Evolutionary conservation across 441 rosid species (phyloP).

Genomic region (Pelargonium citronellum): DNA sequence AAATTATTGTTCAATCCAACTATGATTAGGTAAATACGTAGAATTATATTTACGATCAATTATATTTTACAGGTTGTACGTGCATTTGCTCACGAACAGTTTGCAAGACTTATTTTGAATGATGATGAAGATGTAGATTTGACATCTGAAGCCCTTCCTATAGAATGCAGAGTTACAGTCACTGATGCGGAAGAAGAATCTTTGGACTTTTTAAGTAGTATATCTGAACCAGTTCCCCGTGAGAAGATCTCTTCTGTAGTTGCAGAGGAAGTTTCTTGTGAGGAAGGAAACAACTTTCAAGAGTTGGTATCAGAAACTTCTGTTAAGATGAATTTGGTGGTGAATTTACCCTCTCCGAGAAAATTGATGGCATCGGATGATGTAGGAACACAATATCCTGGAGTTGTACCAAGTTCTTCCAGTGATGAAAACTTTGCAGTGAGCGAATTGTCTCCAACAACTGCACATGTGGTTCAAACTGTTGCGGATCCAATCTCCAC

Average conservation of each 20-base stretch:
- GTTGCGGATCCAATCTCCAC: constrained; percentile 61
- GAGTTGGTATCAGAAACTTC: constrained; percentile 31
- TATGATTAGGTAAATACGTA: background rate
- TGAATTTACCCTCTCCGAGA: constrained; percentile 29
- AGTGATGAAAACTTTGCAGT: constrained; percentile 35
- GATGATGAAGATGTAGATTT: constrained; percentile 59
- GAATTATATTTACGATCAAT: constrained; percentile 20
- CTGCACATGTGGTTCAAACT: constrained; percentile 45
- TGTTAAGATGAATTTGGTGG: constrained; percentile 37
- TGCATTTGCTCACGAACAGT: constrained; percentile 91
- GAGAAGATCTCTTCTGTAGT: constrained; percentile 29
- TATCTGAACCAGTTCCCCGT: constrained; percentile 32
- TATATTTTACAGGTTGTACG: constrained; percentile 63
- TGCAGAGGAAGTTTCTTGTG: constrained; percentile 30
- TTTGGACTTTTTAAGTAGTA: constrained; percentile 33
- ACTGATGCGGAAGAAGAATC: constrained; percentile 53
- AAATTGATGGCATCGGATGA: constrained; percentile 25
- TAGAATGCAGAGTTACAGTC: constrained; percentile 50
- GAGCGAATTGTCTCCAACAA: constrained; percentile 32
- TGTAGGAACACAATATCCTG: constrained; percentile 25
- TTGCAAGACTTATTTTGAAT: constrained; percentile 79
- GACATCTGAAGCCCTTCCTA: constrained; percentile 46
- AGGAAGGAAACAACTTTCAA: constrained; percentile 22
- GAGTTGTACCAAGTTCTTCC: constrained; percentile 22
- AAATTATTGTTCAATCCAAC: background rate